These are phyloP conservation scores for Stylosanthes scabra DNA, from an alignment of 331 rosid species.

Conservation along the genomic window DNA sequence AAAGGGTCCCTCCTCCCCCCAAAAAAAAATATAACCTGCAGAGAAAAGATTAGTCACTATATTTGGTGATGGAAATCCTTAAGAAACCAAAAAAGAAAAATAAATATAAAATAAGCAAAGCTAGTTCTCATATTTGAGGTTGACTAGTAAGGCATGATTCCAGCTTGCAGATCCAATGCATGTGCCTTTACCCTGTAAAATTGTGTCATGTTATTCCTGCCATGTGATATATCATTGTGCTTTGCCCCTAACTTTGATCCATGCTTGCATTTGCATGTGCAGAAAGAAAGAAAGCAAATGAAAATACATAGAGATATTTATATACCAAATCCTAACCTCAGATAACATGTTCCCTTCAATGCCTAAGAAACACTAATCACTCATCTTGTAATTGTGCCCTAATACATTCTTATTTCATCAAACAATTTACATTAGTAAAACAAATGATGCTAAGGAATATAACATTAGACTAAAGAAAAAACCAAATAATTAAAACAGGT, in stretches of 20 bases:
- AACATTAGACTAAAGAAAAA: constrained; percentile 41
- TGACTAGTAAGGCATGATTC: constrained; percentile 26
- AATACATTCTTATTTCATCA: constrained; percentile 48
- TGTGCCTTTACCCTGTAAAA: constrained; percentile 34
- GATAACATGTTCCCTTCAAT: constrained; percentile 33
- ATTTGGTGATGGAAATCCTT: neutral
- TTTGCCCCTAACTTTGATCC: constrained; percentile 25
- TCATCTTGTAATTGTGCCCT: constrained; percentile 40
- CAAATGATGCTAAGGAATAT: constrained; percentile 52
- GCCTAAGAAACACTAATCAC: constrained; percentile 43
- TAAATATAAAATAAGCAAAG: constrained; percentile 13
- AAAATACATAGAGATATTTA: neutral
- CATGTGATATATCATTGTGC: constrained; percentile 44
- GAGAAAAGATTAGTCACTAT: constrained; percentile 30
- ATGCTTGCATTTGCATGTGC: constrained; percentile 44
- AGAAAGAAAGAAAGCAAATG: constrained; percentile 14
- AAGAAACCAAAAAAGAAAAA: too few relatives aligned
- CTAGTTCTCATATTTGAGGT: constrained; percentile 30
- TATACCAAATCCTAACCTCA: constrained; percentile 22
- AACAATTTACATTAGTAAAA: constrained; percentile 52
- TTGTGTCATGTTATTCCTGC: constrained; percentile 37
- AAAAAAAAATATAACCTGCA: neutral
- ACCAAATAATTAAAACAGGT: constrained; percentile 43
- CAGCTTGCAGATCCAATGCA: constrained; percentile 31
- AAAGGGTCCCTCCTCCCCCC: too few relatives aligned